Evolutionary conservation across 2,329 filamentous ascomycete genomes (phyloP), one percentile per base, ranked within the genome.

Genomic region (Colletotrichum sansevieriae): DNA sequence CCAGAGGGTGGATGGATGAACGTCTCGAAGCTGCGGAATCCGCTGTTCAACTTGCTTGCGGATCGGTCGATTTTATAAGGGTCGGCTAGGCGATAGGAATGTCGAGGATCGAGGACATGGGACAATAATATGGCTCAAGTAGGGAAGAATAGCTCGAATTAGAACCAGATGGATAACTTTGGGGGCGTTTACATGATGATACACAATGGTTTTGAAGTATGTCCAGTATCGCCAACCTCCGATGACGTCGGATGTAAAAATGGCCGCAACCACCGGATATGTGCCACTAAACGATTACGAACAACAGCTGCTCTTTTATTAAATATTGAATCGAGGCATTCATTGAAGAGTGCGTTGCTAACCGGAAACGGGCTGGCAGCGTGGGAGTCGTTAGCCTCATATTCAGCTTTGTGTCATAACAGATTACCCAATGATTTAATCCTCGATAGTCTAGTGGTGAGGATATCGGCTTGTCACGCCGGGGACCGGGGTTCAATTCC

Each of bases 1-100:
- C 91, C 92, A 20, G 78, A 83, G 59, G 89, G 86, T 2, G 94
- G 94, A 0, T 91, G 88, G 84, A 87, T 97, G 78, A 87, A 88
- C 68, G 85, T 97, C 0, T 79, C 78, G 70, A 86, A 81, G 74
- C 83, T 87, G 25, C 75, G 78, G 9, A 72, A 75, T 47, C 76
- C 78, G n/a, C 75, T 79, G 29, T 77, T 88, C 56, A 77, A 76
- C 51, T 76, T 89, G 8, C 70, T 88, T 51, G 83, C 85, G 8
- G 77, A 81, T 70, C 54, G 51, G 29, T 68, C 67, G 15, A 13
- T 70, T 3, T 52, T 68, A 39, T 68, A 37, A 62, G 35, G 20
- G 15, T 4, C n/a, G 43, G 18, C 3, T 20, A 3, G 13, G 18
- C 43, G 13, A 18, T 46, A 12, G 12, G 4, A n/a, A 12, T 13